phyloP scores from a whole-genome alignment of 352 stramenopile genomes.

The Plasmopara muralis region DNA sequence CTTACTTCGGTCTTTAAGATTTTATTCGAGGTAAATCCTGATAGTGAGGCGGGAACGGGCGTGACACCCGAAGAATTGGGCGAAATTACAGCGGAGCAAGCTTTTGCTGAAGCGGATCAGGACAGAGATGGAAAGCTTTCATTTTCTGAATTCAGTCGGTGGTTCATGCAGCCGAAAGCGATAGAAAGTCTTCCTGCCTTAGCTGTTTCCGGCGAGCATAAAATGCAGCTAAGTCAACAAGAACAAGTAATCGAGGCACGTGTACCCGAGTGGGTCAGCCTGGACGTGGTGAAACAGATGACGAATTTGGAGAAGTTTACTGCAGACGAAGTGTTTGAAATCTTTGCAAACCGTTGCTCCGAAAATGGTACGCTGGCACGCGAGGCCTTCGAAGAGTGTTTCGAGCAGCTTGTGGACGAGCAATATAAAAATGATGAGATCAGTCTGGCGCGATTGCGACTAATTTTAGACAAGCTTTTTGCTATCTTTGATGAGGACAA shows the following conservation, averaged over 20 bases:
- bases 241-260: slow-evolving; percentile 18
- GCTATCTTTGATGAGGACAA: slow-evolving; percentile 74
- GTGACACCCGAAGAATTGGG: slow-evolving; percentile 69
- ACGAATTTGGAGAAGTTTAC: slow-evolving; percentile 78
- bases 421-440: slow-evolving; percentile 68
- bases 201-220: slow-evolving; percentile 13
- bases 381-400: slow-evolving; percentile 78
- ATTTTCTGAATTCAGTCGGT: slow-evolving; percentile 78
- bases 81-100: slow-evolving; percentile 68
- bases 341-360: slow-evolving; percentile 75
- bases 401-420: slow-evolving; percentile 77
- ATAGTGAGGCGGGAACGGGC: slow-evolving; percentile 47
- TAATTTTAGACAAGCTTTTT: slow-evolving; percentile 78
- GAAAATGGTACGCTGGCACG: slow-evolving; percentile 75
- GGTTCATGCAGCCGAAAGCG: slow-evolving; percentile 57
- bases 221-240: slow-evolving; percentile 13
- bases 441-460: slow-evolving; percentile 47
- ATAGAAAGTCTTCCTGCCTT: slow-evolving; percentile 14
- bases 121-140: slow-evolving; percentile 74
- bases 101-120: slow-evolving; percentile 72
- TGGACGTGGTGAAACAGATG: slow-evolving; percentile 79
- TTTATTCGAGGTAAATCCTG: slow-evolving; percentile 75
- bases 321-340: slow-evolving; percentile 78
- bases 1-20: slow-evolving; percentile 84
- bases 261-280: slow-evolving; percentile 48